A percentile compares a stretch with the other conserved stretches of the same genome.
Conservation (phyloP, 2,329 filamentous ascomycete species). For the Drechslerella stenobrocha region DNA sequence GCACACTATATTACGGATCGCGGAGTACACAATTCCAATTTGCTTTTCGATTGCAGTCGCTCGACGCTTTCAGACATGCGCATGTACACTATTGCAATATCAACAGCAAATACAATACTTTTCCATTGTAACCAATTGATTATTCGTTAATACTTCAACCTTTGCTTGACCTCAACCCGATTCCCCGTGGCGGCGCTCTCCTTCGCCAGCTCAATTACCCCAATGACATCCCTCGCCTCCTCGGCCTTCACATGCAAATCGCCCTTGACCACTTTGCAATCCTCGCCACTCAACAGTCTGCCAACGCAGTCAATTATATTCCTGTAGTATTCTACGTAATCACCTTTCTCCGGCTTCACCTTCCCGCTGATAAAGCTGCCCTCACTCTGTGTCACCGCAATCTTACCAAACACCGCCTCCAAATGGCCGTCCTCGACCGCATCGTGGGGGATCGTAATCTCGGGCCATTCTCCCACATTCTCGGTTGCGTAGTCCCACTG, state of each 20-base stretch:
- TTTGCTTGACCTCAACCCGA: conserved; percentile 46
- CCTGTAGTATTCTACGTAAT: conserved; percentile 51
- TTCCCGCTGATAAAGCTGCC: conserved; percentile 31
- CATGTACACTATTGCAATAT: too few species aligned
- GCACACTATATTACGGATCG: too few species aligned
- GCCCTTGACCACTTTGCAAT: conserved; percentile 13
- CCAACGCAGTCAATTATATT: conserved; percentile 49
- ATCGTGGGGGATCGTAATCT: conserved; percentile 49
- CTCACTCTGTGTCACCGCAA: not conserved
- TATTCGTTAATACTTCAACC: conserved; percentile 19
- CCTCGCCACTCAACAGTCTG: conserved; percentile 22
- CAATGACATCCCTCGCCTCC: conserved; percentile 51
- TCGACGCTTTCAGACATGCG: not conserved
- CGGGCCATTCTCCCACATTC: conserved; percentile 40
- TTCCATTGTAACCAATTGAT: too few species aligned
- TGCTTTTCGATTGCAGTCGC: not conserved
- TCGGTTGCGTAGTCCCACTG: conserved; percentile 31
- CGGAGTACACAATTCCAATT: not conserved
- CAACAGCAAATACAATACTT: too few species aligned
- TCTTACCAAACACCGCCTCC: conserved; percentile 26
- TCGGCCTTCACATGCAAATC: conserved; percentile 48
- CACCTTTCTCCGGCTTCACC: conserved; percentile 49
- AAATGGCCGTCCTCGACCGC: conserved; percentile 16
- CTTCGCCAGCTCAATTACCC: conserved; percentile 51
- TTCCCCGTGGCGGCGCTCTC: conserved; percentile 50